Evolutionary conservation across 805 yeast species (phyloP), one percentile per base, ranked within the genome.

Genomic region (Kluyveromyces aestuarii): DNA sequence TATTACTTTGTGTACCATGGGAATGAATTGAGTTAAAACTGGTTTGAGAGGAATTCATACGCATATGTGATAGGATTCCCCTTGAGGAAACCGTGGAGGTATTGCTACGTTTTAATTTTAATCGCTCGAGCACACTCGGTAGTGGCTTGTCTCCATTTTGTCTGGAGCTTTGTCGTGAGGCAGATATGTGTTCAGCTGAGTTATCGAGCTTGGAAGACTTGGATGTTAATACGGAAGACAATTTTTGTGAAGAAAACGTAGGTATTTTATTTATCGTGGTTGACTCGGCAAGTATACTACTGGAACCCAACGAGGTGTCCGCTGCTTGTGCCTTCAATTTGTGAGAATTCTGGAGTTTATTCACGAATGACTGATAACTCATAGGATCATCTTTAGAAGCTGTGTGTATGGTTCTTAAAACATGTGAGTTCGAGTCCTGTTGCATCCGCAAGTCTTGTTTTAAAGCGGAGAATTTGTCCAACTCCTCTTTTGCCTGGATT

Each of bases 401-500:
- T 30, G 14, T 30, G 14, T 30, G 35, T 30, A 13, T 13, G 8
- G 41, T 39, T 19, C 52, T 46, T 13, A 37, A 19, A 27, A 45
- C 49, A 19, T 21, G 35, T n/a, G 36, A 17, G 18, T 40, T 37
- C 35, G 8, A 13, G 35, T 30, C 14, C 35, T 41, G 41, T 11
- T 42, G 7, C 36, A 17, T 25, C 25, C 37, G 6, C 27, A 41
- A 17, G 16, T 41, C 44, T 8, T 41, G 25, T 42, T 57, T 60
- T 40, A 61, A 46, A 6, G 36, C 44, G 8, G 63, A 55, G 30
- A 60, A 58, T 1, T 55, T 40, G 19, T 62, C 62, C 35, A 64
- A 37, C 50, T 62, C 64, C 25, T 49, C 49, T 40, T 59, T 61
- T 4, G 64, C 64, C 40, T 61, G 58, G 33, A 46, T 51, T 7